These are phyloP conservation scores for Melocanna baccifera DNA, from an alignment of 176 grass and related monocot species.

Conservation along the genomic window DNA sequence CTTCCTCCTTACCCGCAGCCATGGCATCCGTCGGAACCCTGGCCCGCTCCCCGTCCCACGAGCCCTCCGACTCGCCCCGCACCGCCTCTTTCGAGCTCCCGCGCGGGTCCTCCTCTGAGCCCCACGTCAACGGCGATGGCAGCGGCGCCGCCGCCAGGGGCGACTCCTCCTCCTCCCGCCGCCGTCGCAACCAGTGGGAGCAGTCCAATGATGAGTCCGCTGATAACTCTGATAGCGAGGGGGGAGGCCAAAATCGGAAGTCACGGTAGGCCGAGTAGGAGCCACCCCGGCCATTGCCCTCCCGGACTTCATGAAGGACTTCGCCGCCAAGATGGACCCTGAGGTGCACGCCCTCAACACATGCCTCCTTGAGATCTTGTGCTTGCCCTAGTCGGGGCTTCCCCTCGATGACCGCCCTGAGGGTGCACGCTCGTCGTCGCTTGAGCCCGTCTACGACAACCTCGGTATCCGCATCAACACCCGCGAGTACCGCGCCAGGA, in stretches of 20 bases:
- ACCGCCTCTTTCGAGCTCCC: no score
- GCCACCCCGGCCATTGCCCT: constrained; percentile 60
- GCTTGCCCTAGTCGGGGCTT: constrained; percentile 56
- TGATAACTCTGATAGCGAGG: no score
- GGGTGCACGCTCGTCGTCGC: constrained; percentile 76
- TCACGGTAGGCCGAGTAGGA: constrained; percentile 96
- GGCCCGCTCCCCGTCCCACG: no score
- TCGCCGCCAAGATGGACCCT: constrained; percentile 83
- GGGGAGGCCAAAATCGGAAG: constrained; percentile 60
- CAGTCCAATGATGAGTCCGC: no score
- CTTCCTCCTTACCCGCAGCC: no score
- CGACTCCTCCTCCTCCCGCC: no score
- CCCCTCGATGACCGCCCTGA: constrained; percentile 81
- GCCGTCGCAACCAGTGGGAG: no score
- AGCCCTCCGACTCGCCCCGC: no score
- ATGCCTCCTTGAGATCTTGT: constrained; percentile 79
- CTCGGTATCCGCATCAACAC: constrained; percentile 96
- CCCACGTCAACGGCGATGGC: no score
- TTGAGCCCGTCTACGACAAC: constrained; percentile 87
- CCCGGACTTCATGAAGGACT: constrained; percentile 98
- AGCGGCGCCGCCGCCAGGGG: no score
- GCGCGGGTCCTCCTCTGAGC: no score
- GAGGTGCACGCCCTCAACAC: constrained; percentile 87
- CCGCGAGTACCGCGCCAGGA: constrained; percentile 70
- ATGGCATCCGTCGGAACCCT: no score